phyloP scores from a whole-genome alignment of 106 monocot species.

The Dendrobium chrysotoxum region DNA sequence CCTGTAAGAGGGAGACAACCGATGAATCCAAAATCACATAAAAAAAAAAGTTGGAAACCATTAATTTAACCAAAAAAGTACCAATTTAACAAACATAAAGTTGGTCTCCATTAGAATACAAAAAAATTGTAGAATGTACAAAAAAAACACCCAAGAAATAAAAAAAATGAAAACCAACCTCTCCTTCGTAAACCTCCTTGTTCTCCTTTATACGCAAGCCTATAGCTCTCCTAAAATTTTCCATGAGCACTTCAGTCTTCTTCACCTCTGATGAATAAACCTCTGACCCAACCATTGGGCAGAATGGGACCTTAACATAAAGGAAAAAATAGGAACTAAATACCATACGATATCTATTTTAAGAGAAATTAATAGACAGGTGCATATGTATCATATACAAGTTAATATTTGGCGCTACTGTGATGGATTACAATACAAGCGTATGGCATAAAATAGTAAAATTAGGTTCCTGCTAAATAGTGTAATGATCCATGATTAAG shows the following conservation, averaged over 20 bases:
- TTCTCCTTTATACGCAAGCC: constrained; percentile 95
- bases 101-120: background rate
- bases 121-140: background rate
- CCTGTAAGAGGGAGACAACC: constrained; percentile 33
- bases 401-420: background rate
- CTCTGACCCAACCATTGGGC: constrained; percentile 99
- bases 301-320: constrained; percentile 75
- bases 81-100: background rate
- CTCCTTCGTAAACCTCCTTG: constrained; percentile 99
- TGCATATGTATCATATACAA: background rate
- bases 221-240: constrained; percentile 94
- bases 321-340: background rate
- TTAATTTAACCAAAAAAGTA: background rate
- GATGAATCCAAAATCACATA: background rate
- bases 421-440: background rate
- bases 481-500: background rate
- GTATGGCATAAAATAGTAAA: background rate
- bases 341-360: background rate
- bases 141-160: background rate
- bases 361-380: background rate
- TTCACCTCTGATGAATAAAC: constrained; percentile 98
- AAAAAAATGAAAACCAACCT: constrained; percentile 31
- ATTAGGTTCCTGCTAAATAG: background rate
- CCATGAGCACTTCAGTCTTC: constrained; percentile 98
- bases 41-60: background rate